A percentile compares a stretch with the other conserved stretches of the same genome.
phyloP scores from a whole-genome alignment of 495 filamentous ascomycete genomes.

The Hyaloscypha bicolor region DNA sequence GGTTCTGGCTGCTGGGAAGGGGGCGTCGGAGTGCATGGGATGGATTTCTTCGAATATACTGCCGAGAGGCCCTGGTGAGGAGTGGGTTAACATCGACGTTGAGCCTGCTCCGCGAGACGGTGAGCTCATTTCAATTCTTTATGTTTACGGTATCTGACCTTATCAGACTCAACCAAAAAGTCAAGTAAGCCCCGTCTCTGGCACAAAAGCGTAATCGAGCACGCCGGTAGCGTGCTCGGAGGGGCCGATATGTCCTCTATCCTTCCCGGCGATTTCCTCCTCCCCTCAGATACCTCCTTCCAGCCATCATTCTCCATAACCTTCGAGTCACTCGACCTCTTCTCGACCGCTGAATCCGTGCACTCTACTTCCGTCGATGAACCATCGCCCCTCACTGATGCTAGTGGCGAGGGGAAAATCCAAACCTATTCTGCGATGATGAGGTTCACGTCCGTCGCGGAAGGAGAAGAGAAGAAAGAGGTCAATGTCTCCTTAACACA shows the following conservation, averaged over 20 bases:
- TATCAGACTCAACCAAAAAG: constrained; percentile 11
- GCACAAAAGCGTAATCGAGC: constrained; percentile 49
- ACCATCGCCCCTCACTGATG: constrained; percentile 21
- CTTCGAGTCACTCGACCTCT: constrained; percentile 47
- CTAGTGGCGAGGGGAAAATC: constrained; percentile 37
- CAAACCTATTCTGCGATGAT: constrained; percentile 52
- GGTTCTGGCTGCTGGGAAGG: constrained; percentile 66
- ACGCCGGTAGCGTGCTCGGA: constrained; percentile 55
- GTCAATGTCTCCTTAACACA: constrained; percentile 51
- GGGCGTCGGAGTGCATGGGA: constrained; percentile 74
- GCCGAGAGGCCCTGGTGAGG: constrained; percentile 54
- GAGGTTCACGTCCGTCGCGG: constrained; percentile 50
- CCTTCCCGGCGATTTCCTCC: constrained; percentile 58
- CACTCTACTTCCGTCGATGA: constrained; percentile 40
- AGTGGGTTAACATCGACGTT: constrained; percentile 66
- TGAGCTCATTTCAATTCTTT: constrained; percentile 16
- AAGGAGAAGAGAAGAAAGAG: constrained; percentile 42
- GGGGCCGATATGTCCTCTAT: constrained; percentile 49
- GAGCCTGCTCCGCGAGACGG: constrained; percentile 28
- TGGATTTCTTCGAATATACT: constrained; percentile 68
- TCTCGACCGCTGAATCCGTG: constrained; percentile 37
- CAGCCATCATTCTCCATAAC: constrained; percentile 43
- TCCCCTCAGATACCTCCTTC: constrained; percentile 51
- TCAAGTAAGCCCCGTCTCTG: constrained; percentile 44
- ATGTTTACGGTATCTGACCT: not conserved